phyloP scores from a whole-genome alignment of 768 basidiomycete species.

The Tulasnella calospora region DNA sequence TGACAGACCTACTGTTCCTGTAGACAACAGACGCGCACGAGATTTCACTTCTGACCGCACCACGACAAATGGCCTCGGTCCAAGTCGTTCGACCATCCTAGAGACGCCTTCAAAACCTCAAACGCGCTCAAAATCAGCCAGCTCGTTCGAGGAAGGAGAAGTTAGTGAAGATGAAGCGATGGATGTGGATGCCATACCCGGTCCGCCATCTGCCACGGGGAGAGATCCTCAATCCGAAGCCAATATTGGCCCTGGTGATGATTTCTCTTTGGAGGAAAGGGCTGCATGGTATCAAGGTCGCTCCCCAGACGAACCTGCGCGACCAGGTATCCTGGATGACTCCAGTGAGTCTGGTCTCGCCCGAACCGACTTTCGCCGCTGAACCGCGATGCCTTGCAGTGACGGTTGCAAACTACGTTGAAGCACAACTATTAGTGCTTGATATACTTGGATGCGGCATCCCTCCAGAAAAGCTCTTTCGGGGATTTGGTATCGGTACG shows the following conservation, averaged over 20 bases:
- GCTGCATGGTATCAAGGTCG: slow-evolving; percentile 15
- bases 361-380: neutral
- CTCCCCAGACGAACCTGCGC: slow-evolving; percentile 13
- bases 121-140: neutral
- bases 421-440: slow-evolving; percentile 5
- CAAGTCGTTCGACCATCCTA: neutral
- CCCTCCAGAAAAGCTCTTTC: neutral
- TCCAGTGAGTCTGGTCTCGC: neutral
- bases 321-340: slow-evolving; percentile 20
- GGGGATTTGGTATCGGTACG: neutral
- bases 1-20: neutral
- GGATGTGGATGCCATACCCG: neutral
- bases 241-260: neutral
- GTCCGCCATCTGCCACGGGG: neutral
- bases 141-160: slow-evolving; percentile 21
- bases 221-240: neutral
- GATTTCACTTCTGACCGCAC: neutral
- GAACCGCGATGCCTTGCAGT: neutral
- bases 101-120: neutral
- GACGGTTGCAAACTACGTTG: slow-evolving; percentile 7
- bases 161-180: slow-evolving; percentile 10
- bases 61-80: neutral
- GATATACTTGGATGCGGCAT: neutral
- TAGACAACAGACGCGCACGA: neutral
- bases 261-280: neutral